Evolutionary conservation across 495 filamentous ascomycete genomes (phyloP).

Genomic region (Sphaerosporella brunnea): DNA sequence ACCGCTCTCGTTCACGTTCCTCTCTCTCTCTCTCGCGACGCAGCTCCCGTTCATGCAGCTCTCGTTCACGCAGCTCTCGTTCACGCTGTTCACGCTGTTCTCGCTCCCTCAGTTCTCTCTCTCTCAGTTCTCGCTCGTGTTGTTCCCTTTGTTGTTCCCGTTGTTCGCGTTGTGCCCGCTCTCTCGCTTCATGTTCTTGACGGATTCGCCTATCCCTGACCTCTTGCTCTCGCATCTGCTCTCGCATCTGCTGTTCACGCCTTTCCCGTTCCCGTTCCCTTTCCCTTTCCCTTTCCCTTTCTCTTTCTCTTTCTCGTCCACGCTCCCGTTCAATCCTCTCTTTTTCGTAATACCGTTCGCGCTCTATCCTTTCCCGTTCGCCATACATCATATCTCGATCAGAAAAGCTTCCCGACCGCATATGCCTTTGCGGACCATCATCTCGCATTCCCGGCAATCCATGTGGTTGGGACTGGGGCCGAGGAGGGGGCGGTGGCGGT

Average conservation of each 20-base stretch:
- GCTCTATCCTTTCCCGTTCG: slow-evolving; percentile 17
- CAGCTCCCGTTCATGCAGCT: slow-evolving; percentile 15
- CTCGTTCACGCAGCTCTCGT: slow-evolving; percentile 15
- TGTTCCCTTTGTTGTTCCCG: too few relatives aligned
- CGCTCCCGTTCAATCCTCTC: slow-evolving; percentile 11
- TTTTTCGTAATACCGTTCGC: slow-evolving; percentile 20
- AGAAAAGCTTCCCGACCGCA: slow-evolving; percentile 7
- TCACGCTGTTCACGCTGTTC: slow-evolving; percentile 5
- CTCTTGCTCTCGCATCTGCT: too few relatives aligned
- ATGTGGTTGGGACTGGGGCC: slow-evolving; percentile 20
- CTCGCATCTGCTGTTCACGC: slow-evolving; percentile 1
- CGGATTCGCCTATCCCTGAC: too few relatives aligned
- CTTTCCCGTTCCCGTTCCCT: slow-evolving; percentile 13
- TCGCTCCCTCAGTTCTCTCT: too few relatives aligned
- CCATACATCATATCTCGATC: slow-evolving; percentile 13
- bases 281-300: slow-evolving; percentile 9
- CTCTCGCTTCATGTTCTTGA: too few relatives aligned
- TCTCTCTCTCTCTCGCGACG: slow-evolving; percentile 8
- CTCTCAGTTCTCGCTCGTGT: too few relatives aligned
- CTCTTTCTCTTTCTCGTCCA: slow-evolving; percentile 22
- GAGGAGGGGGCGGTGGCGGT: slow-evolving; percentile 12
- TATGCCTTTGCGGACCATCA: slow-evolving; percentile 9
- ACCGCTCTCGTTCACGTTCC: too few relatives aligned
- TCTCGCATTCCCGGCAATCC: slow-evolving; percentile 7
- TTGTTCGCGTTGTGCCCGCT: too few relatives aligned